phyloP scores from a whole-genome alignment of 2,329 filamentous ascomycete species.

The Alternaria brassicae region DNA sequence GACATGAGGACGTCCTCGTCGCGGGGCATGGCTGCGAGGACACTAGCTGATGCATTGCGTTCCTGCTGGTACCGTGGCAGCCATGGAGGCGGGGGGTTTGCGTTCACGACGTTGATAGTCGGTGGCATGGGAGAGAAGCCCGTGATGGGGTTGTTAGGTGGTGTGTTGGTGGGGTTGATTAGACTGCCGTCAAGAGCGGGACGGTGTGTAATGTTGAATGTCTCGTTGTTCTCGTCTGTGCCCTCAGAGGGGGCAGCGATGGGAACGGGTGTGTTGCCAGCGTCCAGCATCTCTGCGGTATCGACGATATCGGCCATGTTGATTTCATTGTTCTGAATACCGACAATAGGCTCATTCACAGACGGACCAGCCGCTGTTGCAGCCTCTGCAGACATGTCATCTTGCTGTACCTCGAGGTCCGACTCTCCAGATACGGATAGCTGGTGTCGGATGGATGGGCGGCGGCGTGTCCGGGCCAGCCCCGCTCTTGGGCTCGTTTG shows the following conservation, averaged over 20 bases:
- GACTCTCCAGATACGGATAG: conserved; percentile 84
- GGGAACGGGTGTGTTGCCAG: conserved; percentile 72
- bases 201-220: conserved; percentile 92
- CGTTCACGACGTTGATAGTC: conserved; percentile 68
- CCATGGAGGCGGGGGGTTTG: conserved; percentile 79
- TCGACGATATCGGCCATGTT: conserved; percentile 89
- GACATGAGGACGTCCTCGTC: conserved; percentile 99
- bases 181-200: conserved; percentile 85
- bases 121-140: conserved; percentile 78
- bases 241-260: conserved; percentile 81
- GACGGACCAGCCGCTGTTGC: conserved; percentile 77
- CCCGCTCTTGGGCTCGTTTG: conserved; percentile 53
- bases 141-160: conserved; percentile 65
- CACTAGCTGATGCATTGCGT: conserved; percentile 69
- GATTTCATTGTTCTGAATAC: conserved; percentile 80
- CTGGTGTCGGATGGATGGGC: conserved; percentile 89
- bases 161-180: conserved; percentile 70
- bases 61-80: conserved; percentile 83
- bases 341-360: conserved; percentile 71
- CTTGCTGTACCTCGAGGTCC: conserved; percentile 79
- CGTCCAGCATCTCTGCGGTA: conserved; percentile 77
- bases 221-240: conserved; percentile 75
- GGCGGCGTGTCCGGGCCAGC: conserved; percentile 65
- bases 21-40: conserved; percentile 89
- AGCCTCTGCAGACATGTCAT: conserved; percentile 81